Base-by-base conservation (phyloP, 1,139 yeast genomes). In the Yamadazyma kanchanaburiensis region DNA sequence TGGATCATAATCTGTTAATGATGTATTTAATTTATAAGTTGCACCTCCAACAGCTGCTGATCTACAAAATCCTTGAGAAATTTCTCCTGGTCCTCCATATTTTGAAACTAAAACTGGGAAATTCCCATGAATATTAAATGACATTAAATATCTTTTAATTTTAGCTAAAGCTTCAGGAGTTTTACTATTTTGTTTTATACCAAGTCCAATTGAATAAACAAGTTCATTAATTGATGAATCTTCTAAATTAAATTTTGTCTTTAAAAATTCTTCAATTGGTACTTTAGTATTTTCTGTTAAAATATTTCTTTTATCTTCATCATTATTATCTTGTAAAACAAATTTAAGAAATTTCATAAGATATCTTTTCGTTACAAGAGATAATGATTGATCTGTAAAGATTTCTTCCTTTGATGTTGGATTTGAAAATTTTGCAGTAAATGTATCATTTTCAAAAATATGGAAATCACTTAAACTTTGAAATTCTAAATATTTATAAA, bases 1-100 rank as follows among this genome's bases (percentile, higher is more conserved):
- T 15, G 82, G 77, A 54, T 88, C 91, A 54, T 68, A 83, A 27
- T 77, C 76, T 6, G 64, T 61, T 35, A 88, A 58, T 27, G 69
- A 58, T 12, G 94, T 80, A 51, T 81, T 77, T 34, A 91, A 69
- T 58, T 88, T 88, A 60, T 89, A 91, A 22, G 94, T 86, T 35
- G 96, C 85, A 36, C 97, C 98, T 18, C 94, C 97, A 39, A 91
- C 98, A 10, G 99, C 98, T 4, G 98, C 97, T 37, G 95, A 83
- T 44, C 99, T 74, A 58, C 97, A 89, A 55, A 91, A 91, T 2
- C 96, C 99, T 61, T 91, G 99, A 6, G 95, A 80, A 20, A 91
- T 67, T 58, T 91, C 99, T 28, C 97, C 96, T 0, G 95, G 94
- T 3, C 96, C 94, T 35, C 98, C 98, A 57, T 81, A 91, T 64